These are phyloP conservation scores for Escovopsis sp. DNA, from an alignment of 2,329 filamentous ascomycete species.

Conservation along the genomic window DNA sequence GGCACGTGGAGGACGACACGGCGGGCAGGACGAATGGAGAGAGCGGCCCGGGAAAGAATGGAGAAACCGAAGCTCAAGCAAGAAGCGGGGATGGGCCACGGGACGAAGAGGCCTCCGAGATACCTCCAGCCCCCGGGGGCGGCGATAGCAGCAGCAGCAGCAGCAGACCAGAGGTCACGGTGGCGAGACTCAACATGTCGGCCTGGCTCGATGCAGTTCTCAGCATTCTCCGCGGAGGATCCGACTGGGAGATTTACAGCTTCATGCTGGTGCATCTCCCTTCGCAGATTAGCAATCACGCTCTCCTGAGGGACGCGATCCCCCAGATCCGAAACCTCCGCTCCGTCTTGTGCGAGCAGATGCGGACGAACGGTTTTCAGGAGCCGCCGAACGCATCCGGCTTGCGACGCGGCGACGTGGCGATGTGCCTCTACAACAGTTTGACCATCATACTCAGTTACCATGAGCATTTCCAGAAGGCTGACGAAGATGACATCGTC, in stretches of 20 bases:
- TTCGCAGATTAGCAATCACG: slow-evolving; percentile 79
- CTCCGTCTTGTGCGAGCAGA: slow-evolving; percentile 65
- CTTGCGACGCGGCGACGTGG: slow-evolving; percentile 74
- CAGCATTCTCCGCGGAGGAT: slow-evolving; percentile 52
- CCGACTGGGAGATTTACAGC: slow-evolving; percentile 83
- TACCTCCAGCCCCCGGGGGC: too few relatives aligned
- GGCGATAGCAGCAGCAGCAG: too few relatives aligned
- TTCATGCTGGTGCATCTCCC: slow-evolving; percentile 77
- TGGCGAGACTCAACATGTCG: slow-evolving; percentile 41
- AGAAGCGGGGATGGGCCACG: slow-evolving; percentile 7
- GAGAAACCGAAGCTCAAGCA: too few relatives aligned
- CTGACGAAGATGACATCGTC: slow-evolving; percentile 80
- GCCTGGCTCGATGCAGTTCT: slow-evolving; percentile 67
- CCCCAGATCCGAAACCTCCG: slow-evolving; percentile 64
- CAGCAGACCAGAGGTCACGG: slow-evolving; percentile 14
- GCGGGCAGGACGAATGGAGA: too few relatives aligned
- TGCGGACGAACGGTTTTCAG: slow-evolving; percentile 60
- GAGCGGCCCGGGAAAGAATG: too few relatives aligned
- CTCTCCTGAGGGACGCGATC: slow-evolving; percentile 62
- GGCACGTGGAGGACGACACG: too few relatives aligned
- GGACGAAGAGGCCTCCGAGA: slow-evolving; percentile 3
- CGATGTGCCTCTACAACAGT: slow-evolving; percentile 74
- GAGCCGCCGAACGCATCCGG: slow-evolving; percentile 70
- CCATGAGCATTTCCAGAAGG: slow-evolving; percentile 68
- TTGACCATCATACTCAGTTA: slow-evolving; percentile 85